Base-by-base conservation (phyloP, 768 basidiomycete species). In the Pholiota conissans region DNA sequence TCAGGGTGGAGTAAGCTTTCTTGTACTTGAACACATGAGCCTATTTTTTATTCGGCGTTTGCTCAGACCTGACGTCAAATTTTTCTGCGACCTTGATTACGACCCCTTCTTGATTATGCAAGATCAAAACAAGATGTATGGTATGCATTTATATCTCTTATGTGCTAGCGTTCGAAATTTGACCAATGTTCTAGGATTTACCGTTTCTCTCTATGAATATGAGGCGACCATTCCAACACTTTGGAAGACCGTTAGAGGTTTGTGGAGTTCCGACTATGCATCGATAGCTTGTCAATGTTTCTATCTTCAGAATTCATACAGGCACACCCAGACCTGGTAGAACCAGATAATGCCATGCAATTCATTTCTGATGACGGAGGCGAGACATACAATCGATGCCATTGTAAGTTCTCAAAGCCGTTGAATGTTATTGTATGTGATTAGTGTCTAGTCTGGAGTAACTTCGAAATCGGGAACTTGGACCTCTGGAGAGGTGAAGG, bases 51-150 rank as follows among this genome's bases (percentile, higher is more conserved):
- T 29, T n/a, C n/a, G 35, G 35, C 29, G 39, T 13, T 49, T 34
- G 58, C 27, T 29, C 49, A 92, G 91, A 66, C 95, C 95, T n/a
- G 81, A 84, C 65, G 82, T 95, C 71, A 90, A 87, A 64, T 88
- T 87, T 69, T 94, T 89, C 76, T 97, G 94, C 66, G 91, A 97
- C 63, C 67, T 93, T 55, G 84, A 92, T 68, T 87, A 87, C 62
- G 92, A 95, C 65, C 93, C 95, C 1, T 97, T 97, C 80, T 71
- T 90, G 52, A 71, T 89, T 59, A 95, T 97, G 94, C 80, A 92
- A 68, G 88, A 92, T 62, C 72, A 89, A 63, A 83, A 90, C 35
- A 93, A 92, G 73, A 83, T 89, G 46, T 97, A 97, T 64, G 93
- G 94, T 83, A 63, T 32, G 71, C 69, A 58, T 27, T 24, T 24